Evolutionary conservation across 2,329 filamentous ascomycete species (phyloP).

Genomic region (Aspergillus neoniger): DNA sequence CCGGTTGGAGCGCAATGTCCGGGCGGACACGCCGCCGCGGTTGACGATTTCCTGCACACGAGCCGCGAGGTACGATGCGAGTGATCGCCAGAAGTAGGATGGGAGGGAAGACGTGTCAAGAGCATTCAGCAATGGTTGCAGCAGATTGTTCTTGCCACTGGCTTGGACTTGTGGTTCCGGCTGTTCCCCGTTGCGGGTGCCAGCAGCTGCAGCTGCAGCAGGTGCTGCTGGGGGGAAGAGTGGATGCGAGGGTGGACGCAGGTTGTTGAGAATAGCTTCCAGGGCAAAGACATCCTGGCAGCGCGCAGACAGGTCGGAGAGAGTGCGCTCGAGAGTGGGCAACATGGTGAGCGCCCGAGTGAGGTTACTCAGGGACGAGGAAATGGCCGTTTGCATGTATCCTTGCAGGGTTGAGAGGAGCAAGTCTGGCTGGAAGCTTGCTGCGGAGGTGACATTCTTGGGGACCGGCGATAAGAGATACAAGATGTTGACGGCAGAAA

Average conservation of each 20-base stretch:
- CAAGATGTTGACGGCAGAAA: slow-evolving; percentile 73
- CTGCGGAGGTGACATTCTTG: slow-evolving; percentile 47
- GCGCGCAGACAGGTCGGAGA: slow-evolving; percentile 76
- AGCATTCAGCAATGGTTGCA: slow-evolving; percentile 71
- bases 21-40: slow-evolving; percentile 78
- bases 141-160: slow-evolving; percentile 56
- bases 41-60: slow-evolving; percentile 82
- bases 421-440: slow-evolving; percentile 64
- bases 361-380: slow-evolving; percentile 74
- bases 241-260: slow-evolving; percentile 69
- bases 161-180: slow-evolving; percentile 24
- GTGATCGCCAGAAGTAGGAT: slow-evolving; percentile 89
- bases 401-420: slow-evolving; percentile 76
- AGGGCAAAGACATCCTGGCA: slow-evolving; percentile 92
- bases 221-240: slow-evolving; percentile 48
- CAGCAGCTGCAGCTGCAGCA: not conserved
- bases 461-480: slow-evolving; percentile 76
- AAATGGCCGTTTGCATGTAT: slow-evolving; percentile 79
- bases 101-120: slow-evolving; percentile 85
- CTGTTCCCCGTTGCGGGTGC: slow-evolving; percentile 24
- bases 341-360: slow-evolving; percentile 75
- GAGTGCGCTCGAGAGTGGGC: slow-evolving; percentile 76
- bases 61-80: slow-evolving; percentile 74
- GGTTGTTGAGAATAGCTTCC: slow-evolving; percentile 71
- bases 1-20: slow-evolving; percentile 75